Evolutionary conservation across 306 rosid genomes (phyloP), one percentile per base, ranked within the genome.

Genomic region (Quercus dentata): DNA sequence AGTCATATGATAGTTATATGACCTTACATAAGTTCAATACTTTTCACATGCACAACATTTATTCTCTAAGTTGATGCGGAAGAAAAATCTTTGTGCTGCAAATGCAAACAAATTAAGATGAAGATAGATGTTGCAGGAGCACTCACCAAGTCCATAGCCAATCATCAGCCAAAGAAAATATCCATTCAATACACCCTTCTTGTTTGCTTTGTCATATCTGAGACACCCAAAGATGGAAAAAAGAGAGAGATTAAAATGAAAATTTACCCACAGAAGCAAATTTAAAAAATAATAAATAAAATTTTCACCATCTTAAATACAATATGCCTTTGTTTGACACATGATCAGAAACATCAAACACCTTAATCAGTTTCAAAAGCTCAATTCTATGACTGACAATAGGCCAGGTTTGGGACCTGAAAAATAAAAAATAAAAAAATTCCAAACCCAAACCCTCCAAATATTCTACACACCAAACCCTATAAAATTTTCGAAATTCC

Each of bases 81-180:
- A 72, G 21, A 41, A 35, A 63, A 56, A 30, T 59, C 70, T 31
- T n/a, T n/a, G 38, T 9, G 15, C 28, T 27, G 20, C 69, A 65
- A 65, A 64, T 33, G 11, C 25, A 78, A 58, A 54, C 56, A 54
- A 80, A 56, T 41, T 59, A 83, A 69, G 38, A 17, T 15, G 74
- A 7, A 75, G 30, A 74, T 73, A 74, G n/a, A 69, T 55, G 71
- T n/a, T 61, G 75, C 52, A 57, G 57, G 63, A 18, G 82, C 74
- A 87, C 99, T 93, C 82, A 95, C 99, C 98, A 19, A 86, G 19
- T 69, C 85, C 97, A 82, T 95, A 95, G 76, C 99, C 99, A 79
- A 86, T n/a, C 64, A 89, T 75, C 96, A 95, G 79, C 93, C 96
- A 95, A 71, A 81, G 69, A 78, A 89, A 95, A 78, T 95, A 95